Base-by-base conservation (phyloP, 2,329 filamentous ascomycete species). In the Neofusicoccum umdonicola region DNA sequence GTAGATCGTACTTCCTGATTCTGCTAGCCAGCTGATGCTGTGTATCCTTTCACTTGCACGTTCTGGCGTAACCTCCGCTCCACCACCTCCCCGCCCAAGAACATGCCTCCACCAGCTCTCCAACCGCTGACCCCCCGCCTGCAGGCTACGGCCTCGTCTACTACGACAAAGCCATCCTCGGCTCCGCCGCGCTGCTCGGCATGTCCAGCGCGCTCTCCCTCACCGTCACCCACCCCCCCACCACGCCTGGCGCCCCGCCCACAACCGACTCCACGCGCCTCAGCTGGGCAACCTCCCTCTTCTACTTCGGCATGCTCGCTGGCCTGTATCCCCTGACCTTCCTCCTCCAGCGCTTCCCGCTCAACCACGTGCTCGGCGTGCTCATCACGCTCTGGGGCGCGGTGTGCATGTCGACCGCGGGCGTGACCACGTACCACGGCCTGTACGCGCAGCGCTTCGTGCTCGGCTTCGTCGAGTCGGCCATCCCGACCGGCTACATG, bases 241-340 rank as follows among this genome's bases (percentile, higher is more conserved):
- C 78, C 2, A 79, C 37, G 74, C 1, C 82, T 74, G 0, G 22
- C 35, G 7, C 39, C 17, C 35, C 54, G 19, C 17, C 84, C 0
- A 84, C 83, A 0, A 84, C 84, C 15, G 85, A 90, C 71, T 92
- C 90, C 0, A 83, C 84, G 0, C 84, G 90, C 11, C 83, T 93
- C 34, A 88, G 85, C 68, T 93, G 90, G 90, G 90, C 90, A 2
- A 92, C 89, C 0, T 92, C 88, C 0, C 81, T 92, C 70, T 92
- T 93, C 79, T 93, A 92, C 79, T 92, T 93, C 69, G 90, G 90
- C 42, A 90, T 91, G 88, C 82, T 93, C 2, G 87, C 85, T 0
- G 90, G 90, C 0, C 79, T 90, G 3, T 92, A 91, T 67, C 90
- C 90, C 1, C 87, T 92, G 84, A 88, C 88, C 0, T 91, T 89